These are phyloP conservation scores for Psophocarpus tetragonolobus DNA, from an alignment of 306 rosid genomes.

Conservation along the genomic window DNA sequence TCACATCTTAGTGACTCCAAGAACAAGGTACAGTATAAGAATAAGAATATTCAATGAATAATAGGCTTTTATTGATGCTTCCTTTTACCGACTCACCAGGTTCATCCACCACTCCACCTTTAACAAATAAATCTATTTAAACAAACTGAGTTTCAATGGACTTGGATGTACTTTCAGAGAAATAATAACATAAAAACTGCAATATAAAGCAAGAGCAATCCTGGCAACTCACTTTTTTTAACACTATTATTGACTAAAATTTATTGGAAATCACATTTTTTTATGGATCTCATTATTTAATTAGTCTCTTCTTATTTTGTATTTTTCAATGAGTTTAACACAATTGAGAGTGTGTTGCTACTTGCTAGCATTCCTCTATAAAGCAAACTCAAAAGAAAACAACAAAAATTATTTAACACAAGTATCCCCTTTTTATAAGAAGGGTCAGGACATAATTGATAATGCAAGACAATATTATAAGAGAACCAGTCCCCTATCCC, in stretches of 20 bases:
- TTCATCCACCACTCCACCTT: slow-evolving; percentile 8
- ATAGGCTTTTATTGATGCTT: slow-evolving; percentile 13
- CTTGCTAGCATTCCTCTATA: not conserved
- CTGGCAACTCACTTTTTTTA: no score
- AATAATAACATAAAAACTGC: not conserved
- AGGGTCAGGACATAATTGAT: not conserved
- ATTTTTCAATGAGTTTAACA: no score
- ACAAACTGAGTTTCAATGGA: not conserved
- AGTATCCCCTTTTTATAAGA: not conserved
- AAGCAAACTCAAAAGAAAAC: not conserved
- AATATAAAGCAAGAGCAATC: not conserved
- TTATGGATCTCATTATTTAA: no score
- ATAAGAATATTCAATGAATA: slow-evolving; percentile 10
- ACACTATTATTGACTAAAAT: no score
- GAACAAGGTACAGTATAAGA: slow-evolving; percentile 1
- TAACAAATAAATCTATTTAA: not conserved
- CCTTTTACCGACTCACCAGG: slow-evolving; percentile 8
- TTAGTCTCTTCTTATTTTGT: no score
- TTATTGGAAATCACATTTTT: no score
- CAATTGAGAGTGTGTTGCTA: no score
- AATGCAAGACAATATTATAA: not conserved
- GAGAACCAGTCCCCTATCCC: not conserved
- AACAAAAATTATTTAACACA: not conserved
- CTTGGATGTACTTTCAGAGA: slow-evolving; percentile 12
- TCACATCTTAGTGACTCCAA: not conserved